Evolutionary conservation across 768 basidiomycete genomes (phyloP).

Genomic region (Boletus vermiculosoides): DNA sequence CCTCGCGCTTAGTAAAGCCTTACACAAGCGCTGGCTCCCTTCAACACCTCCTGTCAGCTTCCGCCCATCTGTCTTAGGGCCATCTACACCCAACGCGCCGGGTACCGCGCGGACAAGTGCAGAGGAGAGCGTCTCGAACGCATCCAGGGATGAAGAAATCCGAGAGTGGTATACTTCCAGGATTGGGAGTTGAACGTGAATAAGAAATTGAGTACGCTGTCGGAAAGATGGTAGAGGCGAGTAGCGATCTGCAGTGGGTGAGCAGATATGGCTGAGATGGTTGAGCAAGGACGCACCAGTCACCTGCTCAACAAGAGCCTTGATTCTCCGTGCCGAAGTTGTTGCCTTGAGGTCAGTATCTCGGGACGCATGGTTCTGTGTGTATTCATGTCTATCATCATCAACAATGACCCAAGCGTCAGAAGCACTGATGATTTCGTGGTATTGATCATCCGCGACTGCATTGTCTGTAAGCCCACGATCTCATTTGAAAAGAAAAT

Average conservation of each 20-base stretch:
- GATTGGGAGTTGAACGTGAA: constrained; percentile 81
- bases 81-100: constrained; percentile 70
- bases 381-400: constrained; percentile 51
- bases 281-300: constrained; percentile 54
- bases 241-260: constrained; percentile 69
- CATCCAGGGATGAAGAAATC: constrained; percentile 83
- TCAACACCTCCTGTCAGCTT: constrained; percentile 79
- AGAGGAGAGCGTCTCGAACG: constrained; percentile 90
- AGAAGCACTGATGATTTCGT: constrained; percentile 71
- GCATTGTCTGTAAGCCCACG: constrained; percentile 4
- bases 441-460: constrained; percentile 90
- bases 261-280: not conserved
- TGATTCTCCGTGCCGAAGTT: constrained; percentile 78
- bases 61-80: constrained; percentile 46
- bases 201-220: constrained; percentile 82
- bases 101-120: constrained; percentile 89
- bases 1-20: constrained; percentile 79
- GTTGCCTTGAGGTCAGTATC: constrained; percentile 62
- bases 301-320: constrained; percentile 86
- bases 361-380: constrained; percentile 18
- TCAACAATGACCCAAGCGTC: constrained; percentile 88
- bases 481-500: not conserved
- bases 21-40: constrained; percentile 80
- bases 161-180: constrained; percentile 75
- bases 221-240: constrained; percentile 74